Conservation (phyloP, 768 basidiomycete genomes). For the Hygrocybe punicea region DNA sequence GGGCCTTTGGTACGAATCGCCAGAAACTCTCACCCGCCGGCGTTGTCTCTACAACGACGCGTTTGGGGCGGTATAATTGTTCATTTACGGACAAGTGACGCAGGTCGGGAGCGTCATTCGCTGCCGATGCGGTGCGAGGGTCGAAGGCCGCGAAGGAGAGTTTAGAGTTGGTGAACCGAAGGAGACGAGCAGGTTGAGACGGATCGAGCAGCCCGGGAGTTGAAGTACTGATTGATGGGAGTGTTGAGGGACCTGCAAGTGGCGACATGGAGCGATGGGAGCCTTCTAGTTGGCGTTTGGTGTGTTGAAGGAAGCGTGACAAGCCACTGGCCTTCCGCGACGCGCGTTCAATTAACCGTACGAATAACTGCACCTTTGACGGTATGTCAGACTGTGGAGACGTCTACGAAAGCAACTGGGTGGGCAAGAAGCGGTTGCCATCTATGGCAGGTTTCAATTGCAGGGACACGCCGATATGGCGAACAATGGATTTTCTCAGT, state of each 20-base stretch:
- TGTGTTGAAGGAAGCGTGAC: no score
- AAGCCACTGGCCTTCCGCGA: no score
- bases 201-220: conserved; percentile 65
- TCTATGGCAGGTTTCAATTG: no score
- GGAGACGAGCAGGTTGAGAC: conserved; percentile 56
- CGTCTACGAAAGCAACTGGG: no score
- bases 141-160: conserved; percentile 77
- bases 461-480: no score
- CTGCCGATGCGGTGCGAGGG: conserved; percentile 56
- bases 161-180: conserved; percentile 55
- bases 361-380: no score
- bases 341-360: no score
- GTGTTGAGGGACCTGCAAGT: conserved; percentile 22
- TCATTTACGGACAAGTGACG: conserved; percentile 44
- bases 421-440: no score
- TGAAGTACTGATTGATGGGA: conserved; percentile 39
- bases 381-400: no score
- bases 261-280: conserved; percentile 1
- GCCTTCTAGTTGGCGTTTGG: no score
- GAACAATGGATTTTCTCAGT: no score
- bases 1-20: conserved; percentile 76
- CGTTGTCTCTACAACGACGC: conserved; percentile 68
- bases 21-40: conserved; percentile 56
- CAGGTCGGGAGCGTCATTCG: conserved; percentile 33
- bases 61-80: conserved; percentile 56